Evolutionary conservation across 495 filamentous ascomycete species (phyloP), one percentile per base, ranked within the genome.

Genomic region (Aspergillus sparsus): DNA sequence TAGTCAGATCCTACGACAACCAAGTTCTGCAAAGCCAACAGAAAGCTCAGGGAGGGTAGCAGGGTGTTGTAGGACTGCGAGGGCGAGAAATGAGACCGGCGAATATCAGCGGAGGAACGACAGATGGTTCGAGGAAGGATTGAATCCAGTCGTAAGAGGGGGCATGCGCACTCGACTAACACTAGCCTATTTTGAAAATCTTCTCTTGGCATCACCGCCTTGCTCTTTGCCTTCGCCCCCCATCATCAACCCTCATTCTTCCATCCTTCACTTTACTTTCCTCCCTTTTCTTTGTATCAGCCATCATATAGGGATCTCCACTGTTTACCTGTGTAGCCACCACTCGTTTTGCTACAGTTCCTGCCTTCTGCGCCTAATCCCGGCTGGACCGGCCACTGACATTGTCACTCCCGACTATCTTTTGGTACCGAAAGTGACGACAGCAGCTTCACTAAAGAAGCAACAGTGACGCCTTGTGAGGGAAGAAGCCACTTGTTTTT

Each of bases 81-180:
- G 12, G 49, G 45, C 13, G 42, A 35, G 31, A 59, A 58, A 59
- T 31, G 12, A 44, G 42, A 54, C 34, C 49, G 49, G 57, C 42
- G 49, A 60, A 53, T 49, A 49, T 51, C 46, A 47, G 54, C 47
- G 55, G 39, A 52, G 35, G 49, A 41, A 34, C 57, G 54, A 58
- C 44, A 55, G 59, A 42, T 27, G 56, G 61, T 54, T 65, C 61
- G 63, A 65, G 63, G 60, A 66, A 68, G 53, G 66, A 68, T 62
- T 57, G 63, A 64, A 68, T 67, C 63, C 60, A 68, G 57, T 64
- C 51, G 60, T 61, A 62, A 66, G 67, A 60, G 64, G 67, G 62
- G 66, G 64, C 52, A 60, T 68, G 58, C 61, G 66, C 66, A 58
- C 59, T 62, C 58, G 61, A 64, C 61, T 54, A 50, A 50, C 58